These are phyloP conservation scores for Daphne laureola DNA, from an alignment of 441 rosid species.

Conservation along the genomic window DNA sequence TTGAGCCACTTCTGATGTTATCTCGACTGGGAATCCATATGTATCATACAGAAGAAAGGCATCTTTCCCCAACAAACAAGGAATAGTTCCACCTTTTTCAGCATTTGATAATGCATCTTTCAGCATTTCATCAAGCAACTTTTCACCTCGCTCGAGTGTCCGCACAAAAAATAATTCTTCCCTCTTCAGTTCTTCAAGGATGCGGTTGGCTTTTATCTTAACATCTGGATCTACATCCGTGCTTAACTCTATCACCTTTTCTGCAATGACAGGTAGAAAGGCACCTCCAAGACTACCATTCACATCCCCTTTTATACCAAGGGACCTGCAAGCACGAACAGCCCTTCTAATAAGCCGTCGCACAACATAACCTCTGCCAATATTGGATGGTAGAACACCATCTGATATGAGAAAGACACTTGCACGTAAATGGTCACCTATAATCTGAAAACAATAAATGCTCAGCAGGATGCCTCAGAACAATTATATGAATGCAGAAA, in stretches of 20 bases:
- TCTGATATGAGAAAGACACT: slow-evolving; percentile 84
- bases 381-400: slow-evolving; percentile 85
- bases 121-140: slow-evolving; percentile 70
- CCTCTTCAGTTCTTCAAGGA: slow-evolving; percentile 70
- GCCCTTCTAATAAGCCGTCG: slow-evolving; percentile 88
- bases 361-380: slow-evolving; percentile 92
- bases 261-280: slow-evolving; percentile 63
- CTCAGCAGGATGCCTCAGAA: slow-evolving; percentile 9
- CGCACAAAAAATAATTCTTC: slow-evolving; percentile 87
- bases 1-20: slow-evolving; percentile 75
- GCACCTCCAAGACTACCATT: slow-evolving; percentile 56
- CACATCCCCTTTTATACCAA: slow-evolving; percentile 64
- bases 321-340: slow-evolving; percentile 79
- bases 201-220: slow-evolving; percentile 43
- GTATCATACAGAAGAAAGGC: slow-evolving; percentile 81
- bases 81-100: slow-evolving; percentile 28
- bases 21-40: slow-evolving; percentile 89
- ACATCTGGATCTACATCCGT: slow-evolving; percentile 60
- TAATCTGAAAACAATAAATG: slow-evolving; percentile 34
- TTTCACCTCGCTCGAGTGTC: slow-evolving; percentile 90
- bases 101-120: slow-evolving; percentile 43
- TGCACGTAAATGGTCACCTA: slow-evolving; percentile 92
- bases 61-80: slow-evolving; percentile 69
- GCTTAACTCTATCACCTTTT: slow-evolving; percentile 71
- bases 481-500: slow-evolving; percentile 4